Evolutionary conservation across 371 early-diverging fungal genomes (phyloP).

Genomic region (Nematocida ironsii): DNA sequence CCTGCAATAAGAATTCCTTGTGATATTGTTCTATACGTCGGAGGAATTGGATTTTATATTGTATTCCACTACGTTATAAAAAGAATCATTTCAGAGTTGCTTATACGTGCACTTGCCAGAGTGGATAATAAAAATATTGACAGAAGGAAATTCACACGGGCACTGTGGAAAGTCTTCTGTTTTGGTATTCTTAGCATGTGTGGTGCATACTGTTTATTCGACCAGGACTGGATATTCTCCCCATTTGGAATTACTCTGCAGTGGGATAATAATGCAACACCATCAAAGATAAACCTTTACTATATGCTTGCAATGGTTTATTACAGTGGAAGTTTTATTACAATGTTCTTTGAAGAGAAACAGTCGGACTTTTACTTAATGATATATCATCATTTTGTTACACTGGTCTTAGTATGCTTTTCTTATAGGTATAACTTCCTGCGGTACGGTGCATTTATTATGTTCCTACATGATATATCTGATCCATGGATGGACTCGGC

Average conservation of each 20-base stretch:
- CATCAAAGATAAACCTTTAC: slow-evolving; percentile 52
- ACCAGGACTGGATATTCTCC: slow-evolving; percentile 58
- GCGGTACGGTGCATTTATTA: slow-evolving; percentile 71
- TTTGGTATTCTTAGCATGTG: slow-evolving; percentile 44
- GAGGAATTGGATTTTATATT: slow-evolving; percentile 17
- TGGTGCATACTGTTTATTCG: slow-evolving; percentile 39
- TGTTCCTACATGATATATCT: slow-evolving; percentile 72
- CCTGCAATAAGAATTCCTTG: slow-evolving; percentile 28
- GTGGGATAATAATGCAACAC: slow-evolving; percentile 47
- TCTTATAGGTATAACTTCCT: slow-evolving; percentile 69
- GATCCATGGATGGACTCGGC: slow-evolving; percentile 74
- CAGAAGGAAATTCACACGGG: slow-evolving; percentile 53
- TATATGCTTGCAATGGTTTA: slow-evolving; percentile 62
- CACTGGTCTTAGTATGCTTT: slow-evolving; percentile 68
- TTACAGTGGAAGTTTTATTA: slow-evolving; percentile 61
- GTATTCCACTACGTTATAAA: slow-evolving; percentile 23
- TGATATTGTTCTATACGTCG: slow-evolving; percentile 16
- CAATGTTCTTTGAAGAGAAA: slow-evolving; percentile 61
- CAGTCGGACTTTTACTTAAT: slow-evolving; percentile 67
- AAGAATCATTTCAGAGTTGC: not conserved
- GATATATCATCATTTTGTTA: slow-evolving; percentile 72
- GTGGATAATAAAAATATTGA: slow-evolving; percentile 7
- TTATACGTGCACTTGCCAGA: slow-evolving; percentile 29
- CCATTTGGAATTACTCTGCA: slow-evolving; percentile 43
- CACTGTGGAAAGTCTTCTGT: slow-evolving; percentile 61